Conservation (phyloP, 352 stramenopile genomes). For the Plasmopara viticola region DNA sequence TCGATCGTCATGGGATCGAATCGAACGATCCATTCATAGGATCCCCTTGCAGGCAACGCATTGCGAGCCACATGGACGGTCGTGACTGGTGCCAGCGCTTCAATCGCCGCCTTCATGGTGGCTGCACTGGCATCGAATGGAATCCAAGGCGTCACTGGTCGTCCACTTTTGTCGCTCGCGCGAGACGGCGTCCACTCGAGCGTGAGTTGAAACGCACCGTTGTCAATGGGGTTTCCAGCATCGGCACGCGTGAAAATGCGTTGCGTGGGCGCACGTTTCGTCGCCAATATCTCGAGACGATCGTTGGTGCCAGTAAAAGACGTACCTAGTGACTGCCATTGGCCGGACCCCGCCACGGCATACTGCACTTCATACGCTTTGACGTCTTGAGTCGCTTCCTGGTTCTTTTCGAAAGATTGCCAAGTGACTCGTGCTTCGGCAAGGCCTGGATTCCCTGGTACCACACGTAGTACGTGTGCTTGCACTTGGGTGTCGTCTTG, state of each 20-base stretch:
- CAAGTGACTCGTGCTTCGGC: slow-evolving; percentile 36
- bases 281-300: slow-evolving; percentile 9
- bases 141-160: slow-evolving; percentile 51
- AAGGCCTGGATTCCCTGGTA: slow-evolving; percentile 35
- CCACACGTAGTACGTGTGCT: slow-evolving; percentile 26
- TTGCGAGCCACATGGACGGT: slow-evolving; percentile 50
- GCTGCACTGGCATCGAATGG: slow-evolving; percentile 61
- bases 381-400: slow-evolving; percentile 19
- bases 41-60: slow-evolving; percentile 12
- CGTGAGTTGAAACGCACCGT: slow-evolving; percentile 2
- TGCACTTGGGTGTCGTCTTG: slow-evolving; percentile 18
- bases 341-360: slow-evolving; percentile 31
- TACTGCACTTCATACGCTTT: slow-evolving; percentile 54
- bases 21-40: slow-evolving; percentile 18
- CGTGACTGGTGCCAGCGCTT: slow-evolving; percentile 61
- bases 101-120: slow-evolving; percentile 59
- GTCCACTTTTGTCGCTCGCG: slow-evolving; percentile 25
- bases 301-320: slow-evolving; percentile 28
- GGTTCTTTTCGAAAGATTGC: slow-evolving; percentile 32
- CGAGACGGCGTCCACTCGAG: slow-evolving; percentile 30
- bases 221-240: neutral
- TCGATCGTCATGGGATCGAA: slow-evolving; percentile 35
- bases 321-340: slow-evolving; percentile 31
- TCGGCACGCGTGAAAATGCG: slow-evolving; percentile 16
- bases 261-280: slow-evolving; percentile 37